These are phyloP conservation scores for Ceratocystiopsis minuta DNA, from an alignment of 2,329 filamentous ascomycete species.

Conservation along the genomic window DNA sequence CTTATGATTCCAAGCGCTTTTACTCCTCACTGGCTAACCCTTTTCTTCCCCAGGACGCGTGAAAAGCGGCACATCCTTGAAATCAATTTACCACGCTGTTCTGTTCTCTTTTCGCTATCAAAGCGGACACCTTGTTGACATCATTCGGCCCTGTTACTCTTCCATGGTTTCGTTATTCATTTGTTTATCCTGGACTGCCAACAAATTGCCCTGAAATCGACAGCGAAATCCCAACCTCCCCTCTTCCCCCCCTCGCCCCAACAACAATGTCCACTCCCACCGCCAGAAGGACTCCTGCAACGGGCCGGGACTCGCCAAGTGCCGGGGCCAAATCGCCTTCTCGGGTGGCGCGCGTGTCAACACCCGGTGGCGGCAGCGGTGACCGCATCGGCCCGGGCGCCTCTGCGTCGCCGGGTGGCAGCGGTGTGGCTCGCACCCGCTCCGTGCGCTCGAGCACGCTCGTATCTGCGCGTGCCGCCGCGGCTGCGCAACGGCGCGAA, in stretches of 20 bases:
- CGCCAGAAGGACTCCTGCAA: constrained; percentile 33
- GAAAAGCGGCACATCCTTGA: too few relatives aligned
- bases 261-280: constrained; percentile 29
- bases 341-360: constrained; percentile 26
- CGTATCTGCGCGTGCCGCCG: constrained; percentile 45
- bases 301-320: constrained; percentile 19
- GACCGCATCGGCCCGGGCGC: constrained; percentile 3
- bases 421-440: constrained; percentile 34
- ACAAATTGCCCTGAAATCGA: too few relatives aligned
- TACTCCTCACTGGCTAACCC: too few relatives aligned
- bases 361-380: constrained; percentile 15
- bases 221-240: too few relatives aligned
- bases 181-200: too few relatives aligned
- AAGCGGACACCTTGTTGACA: too few relatives aligned
- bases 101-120: not conserved
- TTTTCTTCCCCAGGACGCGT: too few relatives aligned
- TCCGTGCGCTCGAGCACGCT: constrained; percentile 48
- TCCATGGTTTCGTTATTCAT: too few relatives aligned
- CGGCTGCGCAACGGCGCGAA: constrained; percentile 43
- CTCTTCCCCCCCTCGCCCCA: too few relatives aligned
- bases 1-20: too few relatives aligned
- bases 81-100: too few relatives aligned
- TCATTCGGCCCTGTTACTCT: too few relatives aligned
- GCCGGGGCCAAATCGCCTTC: constrained; percentile 17
- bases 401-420: constrained; percentile 22